phyloP scores from a whole-genome alignment of 306 rosid species.

The Castanopsis chinensis region DNA sequence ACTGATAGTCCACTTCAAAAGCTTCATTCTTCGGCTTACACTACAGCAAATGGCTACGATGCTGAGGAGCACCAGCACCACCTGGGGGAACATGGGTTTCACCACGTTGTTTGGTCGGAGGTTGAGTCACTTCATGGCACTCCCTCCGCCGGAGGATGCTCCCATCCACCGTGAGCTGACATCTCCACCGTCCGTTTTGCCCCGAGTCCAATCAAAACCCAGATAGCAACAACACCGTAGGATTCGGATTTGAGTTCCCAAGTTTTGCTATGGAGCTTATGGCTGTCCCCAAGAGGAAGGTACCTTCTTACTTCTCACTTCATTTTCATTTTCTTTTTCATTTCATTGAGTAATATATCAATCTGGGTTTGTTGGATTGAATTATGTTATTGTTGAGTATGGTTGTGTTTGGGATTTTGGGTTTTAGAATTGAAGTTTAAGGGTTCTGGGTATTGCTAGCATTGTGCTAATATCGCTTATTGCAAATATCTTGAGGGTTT shows the following conservation, averaged over 20 bases:
- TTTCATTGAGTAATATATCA: neutral
- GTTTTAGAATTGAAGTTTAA: neutral
- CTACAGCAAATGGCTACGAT: constrained; percentile 6
- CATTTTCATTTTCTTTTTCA: neutral
- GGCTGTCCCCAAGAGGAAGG: constrained; percentile 64
- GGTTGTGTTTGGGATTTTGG: neutral
- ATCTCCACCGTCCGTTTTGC: constrained; percentile 24
- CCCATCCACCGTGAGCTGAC: neutral
- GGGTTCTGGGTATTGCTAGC: neutral
- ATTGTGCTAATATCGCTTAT: neutral
- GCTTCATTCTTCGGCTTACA: too few species aligned
- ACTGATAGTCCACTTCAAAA: too few species aligned
- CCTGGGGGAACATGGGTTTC: constrained; percentile 5
- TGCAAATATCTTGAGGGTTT: too few species aligned
- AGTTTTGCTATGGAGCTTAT: constrained; percentile 47
- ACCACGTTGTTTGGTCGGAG: constrained; percentile 7
- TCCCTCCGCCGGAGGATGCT: constrained; percentile 28
- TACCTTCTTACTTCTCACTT: neutral
- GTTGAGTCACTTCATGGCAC: constrained; percentile 19
- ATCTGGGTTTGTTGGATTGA: neutral
- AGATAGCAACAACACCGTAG: neutral
- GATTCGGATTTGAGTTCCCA: constrained; percentile 29
- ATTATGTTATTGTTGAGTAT: neutral
- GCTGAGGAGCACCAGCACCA: constrained; percentile 6
- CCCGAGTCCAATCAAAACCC: constrained; percentile 11